phyloP scores from a whole-genome alignment of 495 filamentous ascomycete species.

The Neurospora sp. region DNA sequence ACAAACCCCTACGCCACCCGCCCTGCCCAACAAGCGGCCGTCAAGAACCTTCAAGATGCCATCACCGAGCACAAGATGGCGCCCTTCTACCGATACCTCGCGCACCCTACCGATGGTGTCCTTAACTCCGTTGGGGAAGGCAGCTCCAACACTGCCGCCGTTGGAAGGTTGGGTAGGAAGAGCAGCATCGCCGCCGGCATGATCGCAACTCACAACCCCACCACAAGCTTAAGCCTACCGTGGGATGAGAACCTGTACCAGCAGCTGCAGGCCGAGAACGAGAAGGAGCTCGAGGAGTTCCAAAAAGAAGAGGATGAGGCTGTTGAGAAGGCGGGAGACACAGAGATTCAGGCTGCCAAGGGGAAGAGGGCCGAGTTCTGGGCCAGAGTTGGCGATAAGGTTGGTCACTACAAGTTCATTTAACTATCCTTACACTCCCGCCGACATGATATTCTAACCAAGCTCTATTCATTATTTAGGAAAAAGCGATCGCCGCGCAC shows the following conservation, averaged over 20 bases:
- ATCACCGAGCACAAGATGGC: constrained; percentile 94
- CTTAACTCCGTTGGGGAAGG: constrained; percentile 70
- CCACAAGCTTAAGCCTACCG: constrained; percentile 54
- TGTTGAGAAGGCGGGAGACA: constrained; percentile 89
- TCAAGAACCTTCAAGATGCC: constrained; percentile 83
- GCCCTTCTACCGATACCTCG: constrained; percentile 88
- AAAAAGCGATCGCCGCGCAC: constrained; percentile 83
- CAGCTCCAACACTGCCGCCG: constrained; percentile 32
- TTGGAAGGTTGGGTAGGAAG: constrained; percentile 38
- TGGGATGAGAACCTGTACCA: constrained; percentile 92
- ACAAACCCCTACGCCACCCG: constrained; percentile 73
- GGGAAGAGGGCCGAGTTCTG: constrained; percentile 95
- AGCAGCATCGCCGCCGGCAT: constrained; percentile 56
- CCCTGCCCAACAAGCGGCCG: constrained; percentile 55
- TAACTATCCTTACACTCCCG: not conserved
- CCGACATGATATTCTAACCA: not conserved
- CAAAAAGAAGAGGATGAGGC: constrained; percentile 95
- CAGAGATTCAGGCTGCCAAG: constrained; percentile 81
- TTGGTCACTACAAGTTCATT: constrained; percentile 26
- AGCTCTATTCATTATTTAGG: constrained; percentile 38
- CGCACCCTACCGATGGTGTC: constrained; percentile 86
- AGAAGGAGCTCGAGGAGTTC: constrained; percentile 79
- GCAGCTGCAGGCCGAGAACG: constrained; percentile 74
- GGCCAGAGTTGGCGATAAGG: constrained; percentile 91
- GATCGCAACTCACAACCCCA: constrained; percentile 55